Percentiles rank a stretch among this genome's conserved stretches.
Conservation (phyloP, 169 alveolate genomes). For the Cryptosporidium sp. region DNA sequence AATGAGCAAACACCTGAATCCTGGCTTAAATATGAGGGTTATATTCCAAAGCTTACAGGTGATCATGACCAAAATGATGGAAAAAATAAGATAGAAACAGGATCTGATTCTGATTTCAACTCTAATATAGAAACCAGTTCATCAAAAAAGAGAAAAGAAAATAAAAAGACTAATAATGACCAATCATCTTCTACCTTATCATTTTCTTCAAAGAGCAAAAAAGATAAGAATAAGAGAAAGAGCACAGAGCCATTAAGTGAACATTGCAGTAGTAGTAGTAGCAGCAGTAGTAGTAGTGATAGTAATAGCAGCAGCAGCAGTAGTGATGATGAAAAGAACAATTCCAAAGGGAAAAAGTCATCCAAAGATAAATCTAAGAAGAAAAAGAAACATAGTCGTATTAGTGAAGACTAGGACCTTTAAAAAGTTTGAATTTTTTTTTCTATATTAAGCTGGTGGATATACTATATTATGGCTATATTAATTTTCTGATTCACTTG, state of each 20-base stretch:
- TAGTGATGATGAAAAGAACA: not conserved
- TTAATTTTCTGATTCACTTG: not conserved
- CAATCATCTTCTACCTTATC: not conserved
- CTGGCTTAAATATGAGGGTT: constrained; percentile 91
- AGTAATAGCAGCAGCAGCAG: not conserved
- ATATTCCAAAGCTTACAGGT: constrained; percentile 85
- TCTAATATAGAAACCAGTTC: not conserved
- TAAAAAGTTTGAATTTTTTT: not conserved
- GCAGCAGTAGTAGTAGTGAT: not conserved
- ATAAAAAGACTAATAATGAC: not conserved
- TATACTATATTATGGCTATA: constrained; percentile 1
- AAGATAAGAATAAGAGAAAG: constrained; percentile 35
- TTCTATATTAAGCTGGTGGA: constrained; percentile 2
- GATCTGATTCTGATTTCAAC: not conserved
- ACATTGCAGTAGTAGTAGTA: not conserved
- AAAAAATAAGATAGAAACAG: not conserved
- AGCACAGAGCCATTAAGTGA: constrained; percentile 4
- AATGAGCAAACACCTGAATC: constrained; percentile 94
- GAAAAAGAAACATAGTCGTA: constrained; percentile 24
- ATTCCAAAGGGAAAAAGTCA: constrained; percentile 13
- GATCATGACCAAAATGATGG: constrained; percentile 75
- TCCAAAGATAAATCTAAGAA: constrained; percentile 44
- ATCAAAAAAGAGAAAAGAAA: not conserved
- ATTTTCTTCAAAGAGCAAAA: not conserved
- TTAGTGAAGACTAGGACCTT: not conserved